Base-by-base conservation (phyloP, 2,329 filamentous ascomycete genomes). In the Colletotrichum acutatum region DNA sequence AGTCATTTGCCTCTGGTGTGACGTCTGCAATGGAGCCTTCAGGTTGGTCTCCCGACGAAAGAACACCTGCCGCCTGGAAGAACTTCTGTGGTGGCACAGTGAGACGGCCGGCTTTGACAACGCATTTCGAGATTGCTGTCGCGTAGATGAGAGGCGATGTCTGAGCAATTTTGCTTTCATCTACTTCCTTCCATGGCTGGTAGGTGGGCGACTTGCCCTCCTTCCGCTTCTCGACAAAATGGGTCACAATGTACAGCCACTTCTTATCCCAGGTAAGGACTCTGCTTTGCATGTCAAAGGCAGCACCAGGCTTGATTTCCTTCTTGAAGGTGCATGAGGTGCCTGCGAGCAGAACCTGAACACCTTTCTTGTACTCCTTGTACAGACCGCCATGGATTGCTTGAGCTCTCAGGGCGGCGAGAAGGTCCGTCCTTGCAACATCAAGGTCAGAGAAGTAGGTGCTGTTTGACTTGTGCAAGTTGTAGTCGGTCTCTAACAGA, bases 41-140 rank as follows among this genome's bases (percentile, higher is more conserved):
- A 1, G 34, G 4, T 8, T 34, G 16, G 2, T 8, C 30, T 4
- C 59, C 30, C 3, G 66, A 14, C 9, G 16, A n/a, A 22, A 72
- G 60, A 2, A 72, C 70, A 11, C 70, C 70, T 1, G 70, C 70
- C 8, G 70, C 66, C 26, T 24, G 28, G 56, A 72, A 58, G 14
- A 72, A 72, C 34, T 72, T 72, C 28, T 64, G 66, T 3, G 96
- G 95, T 74, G 95, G 91, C 7, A 98, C 90, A 0, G 96, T 98
- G 78, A 97, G 87, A 30, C 96, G 87, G 0, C 93, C 93, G 68
- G 94, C 87, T 85, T 96, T 96, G 80, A 94, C 91, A 28, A 96
- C 94, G 80, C 95, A 96, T 84, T 95, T 95, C 83, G 89, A 92
- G 57, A 96, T 82, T 0, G 91, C 91, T 0, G 92, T 92, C 1